Percentiles rank a stretch among this genome's conserved stretches.
Conservation (phyloP, 2,329 filamentous ascomycete genomes). For the Claviceps sp. region DNA sequence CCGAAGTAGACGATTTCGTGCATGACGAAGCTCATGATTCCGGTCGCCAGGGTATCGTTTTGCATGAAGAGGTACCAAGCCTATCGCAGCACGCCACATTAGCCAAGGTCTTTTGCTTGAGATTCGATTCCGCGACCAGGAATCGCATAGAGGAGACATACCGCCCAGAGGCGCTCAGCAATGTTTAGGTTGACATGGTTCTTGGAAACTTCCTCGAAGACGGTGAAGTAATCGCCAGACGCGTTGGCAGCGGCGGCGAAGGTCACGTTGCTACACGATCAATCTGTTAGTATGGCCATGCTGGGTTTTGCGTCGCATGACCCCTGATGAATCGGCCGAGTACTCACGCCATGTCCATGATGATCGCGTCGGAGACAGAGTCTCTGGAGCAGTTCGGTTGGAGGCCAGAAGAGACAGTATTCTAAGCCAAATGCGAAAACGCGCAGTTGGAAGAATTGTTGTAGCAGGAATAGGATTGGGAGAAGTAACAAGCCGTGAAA, state of each 20-base stretch:
- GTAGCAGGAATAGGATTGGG: neutral
- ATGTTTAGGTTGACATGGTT: slow-evolving; percentile 79
- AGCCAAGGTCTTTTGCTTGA: neutral
- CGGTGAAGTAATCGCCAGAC: slow-evolving; percentile 38
- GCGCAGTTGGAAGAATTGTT: neutral
- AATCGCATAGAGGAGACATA: slow-evolving; percentile 27
- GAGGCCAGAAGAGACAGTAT: neutral
- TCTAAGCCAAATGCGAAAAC: neutral
- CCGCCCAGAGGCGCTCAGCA: slow-evolving; percentile 78
- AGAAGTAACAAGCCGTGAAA: neutral
- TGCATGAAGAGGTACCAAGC: slow-evolving; percentile 98
- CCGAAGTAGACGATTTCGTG: slow-evolving; percentile 95
- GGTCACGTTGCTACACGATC: slow-evolving; percentile 36
- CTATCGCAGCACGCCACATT: slow-evolving; percentile 16
- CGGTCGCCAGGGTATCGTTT: slow-evolving; percentile 91
- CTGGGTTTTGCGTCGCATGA: neutral
- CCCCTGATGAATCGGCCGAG: slow-evolving; percentile 4
- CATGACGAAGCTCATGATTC: slow-evolving; percentile 93
- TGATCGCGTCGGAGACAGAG: slow-evolving; percentile 6
- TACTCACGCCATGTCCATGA: slow-evolving; percentile 22
- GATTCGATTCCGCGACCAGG: neutral
- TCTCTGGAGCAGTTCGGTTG: neutral
- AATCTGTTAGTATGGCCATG: slow-evolving; percentile 1
- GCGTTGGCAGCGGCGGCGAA: slow-evolving; percentile 32
- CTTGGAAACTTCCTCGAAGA: slow-evolving; percentile 51